Conservation (phyloP, 2,329 filamentous ascomycete species). For the Claviceps sp. region DNA sequence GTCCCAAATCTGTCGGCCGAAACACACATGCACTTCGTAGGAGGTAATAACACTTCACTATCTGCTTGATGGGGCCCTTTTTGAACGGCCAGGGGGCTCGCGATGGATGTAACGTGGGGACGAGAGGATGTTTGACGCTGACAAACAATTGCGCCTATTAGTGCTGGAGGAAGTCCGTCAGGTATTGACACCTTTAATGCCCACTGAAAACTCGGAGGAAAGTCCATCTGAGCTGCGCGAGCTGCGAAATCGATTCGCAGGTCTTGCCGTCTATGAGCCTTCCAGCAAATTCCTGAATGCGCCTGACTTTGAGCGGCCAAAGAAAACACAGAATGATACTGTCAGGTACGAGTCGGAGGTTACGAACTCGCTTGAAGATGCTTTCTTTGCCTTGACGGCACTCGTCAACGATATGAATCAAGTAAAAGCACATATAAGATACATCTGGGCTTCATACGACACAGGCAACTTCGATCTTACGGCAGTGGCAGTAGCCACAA, state of each 20-base stretch:
- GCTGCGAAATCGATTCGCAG: constrained; percentile 20
- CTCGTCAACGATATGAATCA: constrained; percentile 18
- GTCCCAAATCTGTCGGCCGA: constrained; percentile 8
- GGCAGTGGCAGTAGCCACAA: constrained; percentile 22
- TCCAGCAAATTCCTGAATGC: constrained; percentile 23
- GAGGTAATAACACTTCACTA: constrained; percentile 19
- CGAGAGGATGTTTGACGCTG: background rate
- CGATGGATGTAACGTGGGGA: too few relatives aligned
- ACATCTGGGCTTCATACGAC: constrained; percentile 19
- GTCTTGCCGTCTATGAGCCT: constrained; percentile 23
- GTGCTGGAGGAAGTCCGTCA: constrained; percentile 22
- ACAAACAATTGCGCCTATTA: constrained; percentile 7
- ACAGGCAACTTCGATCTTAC: constrained; percentile 15
- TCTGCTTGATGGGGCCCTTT: too few relatives aligned
- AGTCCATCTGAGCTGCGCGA: background rate
- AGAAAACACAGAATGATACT: background rate
- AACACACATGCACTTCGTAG: constrained; percentile 8
- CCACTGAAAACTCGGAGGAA: background rate
- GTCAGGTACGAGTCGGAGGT: constrained; percentile 20
- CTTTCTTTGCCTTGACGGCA: constrained; percentile 13
- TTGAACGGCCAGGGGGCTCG: background rate
- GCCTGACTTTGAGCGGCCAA: constrained; percentile 10
- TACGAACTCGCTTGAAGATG: constrained; percentile 12
- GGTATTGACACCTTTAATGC: constrained; percentile 13
- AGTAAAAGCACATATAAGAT: constrained; percentile 14